Conservation (phyloP, 495 filamentous ascomycete species). For the Aspergillus avenaceus region DNA sequence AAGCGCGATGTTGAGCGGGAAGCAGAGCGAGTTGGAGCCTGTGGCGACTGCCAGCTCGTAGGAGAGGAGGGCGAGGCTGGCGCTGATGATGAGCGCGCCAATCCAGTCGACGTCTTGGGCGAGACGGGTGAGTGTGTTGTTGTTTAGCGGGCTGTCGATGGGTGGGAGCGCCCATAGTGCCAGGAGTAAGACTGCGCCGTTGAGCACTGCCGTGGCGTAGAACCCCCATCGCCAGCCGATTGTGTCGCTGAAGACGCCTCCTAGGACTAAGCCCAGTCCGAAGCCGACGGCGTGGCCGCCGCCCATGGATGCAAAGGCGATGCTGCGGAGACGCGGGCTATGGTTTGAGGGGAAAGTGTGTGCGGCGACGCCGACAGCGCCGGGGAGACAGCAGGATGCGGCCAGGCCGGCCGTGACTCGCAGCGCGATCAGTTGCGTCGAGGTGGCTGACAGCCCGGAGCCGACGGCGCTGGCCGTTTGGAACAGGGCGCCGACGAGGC, state of each 20-base stretch:
- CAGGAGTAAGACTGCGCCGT: conserved; percentile 24
- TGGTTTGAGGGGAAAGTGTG: conserved; percentile 26
- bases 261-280: conserved; percentile 37
- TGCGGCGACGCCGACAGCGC: conserved; percentile 36
- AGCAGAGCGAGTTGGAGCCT: conserved; percentile 4
- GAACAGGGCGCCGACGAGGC: conserved; percentile 35
- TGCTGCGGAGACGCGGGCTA: conserved; percentile 29
- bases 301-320: conserved; percentile 43
- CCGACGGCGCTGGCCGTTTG: conserved; percentile 34
- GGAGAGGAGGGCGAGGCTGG: conserved; percentile 33
- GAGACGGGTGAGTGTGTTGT: conserved; percentile 10
- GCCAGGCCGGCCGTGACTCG: conserved; percentile 40
- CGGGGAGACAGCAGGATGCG: conserved; percentile 24
- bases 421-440: conserved; percentile 42
- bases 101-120: conserved; percentile 45
- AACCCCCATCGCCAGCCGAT: conserved; percentile 49
- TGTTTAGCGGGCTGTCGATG: not conserved
- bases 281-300: conserved; percentile 45
- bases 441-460: conserved; percentile 32
- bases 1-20: conserved; percentile 25
- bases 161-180: conserved; percentile 34
- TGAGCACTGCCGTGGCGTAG: conserved; percentile 37
- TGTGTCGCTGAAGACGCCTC: conserved; percentile 42
- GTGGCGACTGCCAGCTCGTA: conserved; percentile 34
- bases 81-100: conserved; percentile 33